Percentiles rank a stretch among this genome's conserved stretches.
Evolutionary conservation across 2,329 filamentous ascomycete species (phyloP).

Genomic region (Orbilia ellipsospora): DNA sequence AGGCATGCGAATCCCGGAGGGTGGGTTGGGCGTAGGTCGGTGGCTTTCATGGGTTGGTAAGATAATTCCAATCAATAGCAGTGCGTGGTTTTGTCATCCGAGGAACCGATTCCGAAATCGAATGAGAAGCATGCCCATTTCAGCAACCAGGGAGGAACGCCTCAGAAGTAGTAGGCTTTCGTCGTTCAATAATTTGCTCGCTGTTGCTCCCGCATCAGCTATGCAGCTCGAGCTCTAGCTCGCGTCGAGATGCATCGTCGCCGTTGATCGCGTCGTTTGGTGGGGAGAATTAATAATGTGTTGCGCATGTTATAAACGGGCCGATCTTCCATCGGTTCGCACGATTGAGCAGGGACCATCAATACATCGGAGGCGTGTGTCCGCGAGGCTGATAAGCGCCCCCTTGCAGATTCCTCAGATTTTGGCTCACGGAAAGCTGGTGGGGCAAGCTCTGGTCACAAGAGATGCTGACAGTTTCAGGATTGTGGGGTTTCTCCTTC

Average conservation of each 20-base stretch:
- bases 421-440: not conserved
- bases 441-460: conserved; percentile 8
- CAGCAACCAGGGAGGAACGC: not conserved
- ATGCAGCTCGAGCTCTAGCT: no score
- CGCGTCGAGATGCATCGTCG: no score
- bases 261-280: not conserved
- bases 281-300: conserved; percentile 15
- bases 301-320: conserved; percentile 47
- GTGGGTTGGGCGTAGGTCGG: conserved; percentile 1
- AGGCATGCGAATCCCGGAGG: conserved; percentile 33
- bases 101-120: conserved; percentile 14
- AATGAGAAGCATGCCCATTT: not conserved
- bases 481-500: conserved; percentile 35
- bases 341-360: not conserved
- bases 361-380: conserved; percentile 36
- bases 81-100: conserved; percentile 54
- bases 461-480: conserved; percentile 23
- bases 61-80: conserved; percentile 43
- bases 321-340: conserved; percentile 44
- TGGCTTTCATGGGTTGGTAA: conserved; percentile 19
- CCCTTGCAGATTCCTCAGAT: conserved; percentile 20
- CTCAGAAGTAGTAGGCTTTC: not conserved
- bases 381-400: conserved; percentile 18
- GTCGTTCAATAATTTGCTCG: not conserved
- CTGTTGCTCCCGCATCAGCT: no score